Evolutionary conservation across 768 basidiomycete genomes (phyloP), one percentile per base, ranked within the genome.

Genomic region (Rhizopogon sp.): DNA sequence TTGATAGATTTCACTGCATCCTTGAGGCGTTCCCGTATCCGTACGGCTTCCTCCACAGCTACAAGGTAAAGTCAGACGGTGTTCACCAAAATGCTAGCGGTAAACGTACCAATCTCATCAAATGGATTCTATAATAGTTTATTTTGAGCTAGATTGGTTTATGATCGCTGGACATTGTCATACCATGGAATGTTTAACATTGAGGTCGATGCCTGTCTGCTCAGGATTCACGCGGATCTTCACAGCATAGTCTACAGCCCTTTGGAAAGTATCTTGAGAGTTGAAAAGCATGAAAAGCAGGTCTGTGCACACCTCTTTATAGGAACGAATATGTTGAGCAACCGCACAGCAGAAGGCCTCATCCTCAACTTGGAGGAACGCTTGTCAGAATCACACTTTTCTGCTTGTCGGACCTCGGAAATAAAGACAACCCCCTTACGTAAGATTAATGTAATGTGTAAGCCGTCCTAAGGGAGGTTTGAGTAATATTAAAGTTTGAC

Each of bases 121-220:
- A 98, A 98, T 0, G 97, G 96, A 72, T 98, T 98, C 95, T 98
- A 64, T 54, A 13, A 39, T 20, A 9, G 25, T 11, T 22, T 43
- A n/a, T 10, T 22, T 41, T 16, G 39, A 49, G 46, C 56, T 41
- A 25, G 33, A 57, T 8, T 17, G 35, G 58, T 20, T 20, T 37
- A 33, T 11, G 20, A 8, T 3, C 13, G 22, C 11, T 37, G 40
- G 33, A 39, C 11, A 7, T 40, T 41, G 8, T 63, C 85, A 61
- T 60, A 94, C 96, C 95, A 99, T 98, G 2, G 93, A 95, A 74
- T 99, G 97, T 79, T 99, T 99, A 62, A 97, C 96, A 70, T 88
- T 93, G 54, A 90, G 87, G 77, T 99, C 96, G 41, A 99, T 84
- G 13, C 94, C 97, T 37, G 93, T 97, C 66, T 97, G 93, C 60